Percentiles rank a stretch among this genome's conserved stretches.
Evolutionary conservation across 148 eudicot species (phyloP).

Genomic region (Talinum fruticosum): DNA sequence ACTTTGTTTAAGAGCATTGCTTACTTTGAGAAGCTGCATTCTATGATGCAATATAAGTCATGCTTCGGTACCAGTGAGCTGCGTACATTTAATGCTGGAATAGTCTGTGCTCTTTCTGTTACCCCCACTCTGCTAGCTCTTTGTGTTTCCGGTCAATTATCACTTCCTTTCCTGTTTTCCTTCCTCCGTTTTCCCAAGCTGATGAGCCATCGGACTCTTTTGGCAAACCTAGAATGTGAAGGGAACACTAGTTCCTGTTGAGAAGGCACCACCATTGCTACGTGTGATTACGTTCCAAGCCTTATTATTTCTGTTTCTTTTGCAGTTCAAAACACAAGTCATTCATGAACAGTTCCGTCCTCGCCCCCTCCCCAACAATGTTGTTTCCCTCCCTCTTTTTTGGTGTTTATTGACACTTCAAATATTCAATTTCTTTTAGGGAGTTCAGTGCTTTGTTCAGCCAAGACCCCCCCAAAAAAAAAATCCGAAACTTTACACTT

Average conservation of each 20-base stretch:
- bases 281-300: background rate
- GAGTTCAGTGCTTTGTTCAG: too few relatives aligned
- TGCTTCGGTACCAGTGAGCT: background rate
- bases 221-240: background rate
- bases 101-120: background rate
- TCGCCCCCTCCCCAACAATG: too few relatives aligned
- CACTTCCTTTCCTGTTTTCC: background rate
- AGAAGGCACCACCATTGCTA: background rate
- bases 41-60: background rate
- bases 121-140: background rate
- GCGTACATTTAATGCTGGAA: background rate
- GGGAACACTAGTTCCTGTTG: constrained; percentile 1
- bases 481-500: too few relatives aligned
- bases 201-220: background rate
- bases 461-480: too few relatives aligned
- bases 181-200: background rate
- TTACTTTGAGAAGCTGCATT: background rate
- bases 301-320: background rate
- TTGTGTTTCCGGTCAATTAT: background rate
- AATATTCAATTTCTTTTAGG: too few relatives aligned
- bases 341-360: too few relatives aligned
- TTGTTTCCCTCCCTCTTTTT: too few relatives aligned
- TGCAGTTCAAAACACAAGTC: background rate
- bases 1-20: background rate
- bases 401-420: too few relatives aligned